Percentiles rank a stretch among this genome's conserved stretches.
These are phyloP conservation scores for Candida gorgasii DNA, from an alignment of 805 yeast species.

Conservation along the genomic window DNA sequence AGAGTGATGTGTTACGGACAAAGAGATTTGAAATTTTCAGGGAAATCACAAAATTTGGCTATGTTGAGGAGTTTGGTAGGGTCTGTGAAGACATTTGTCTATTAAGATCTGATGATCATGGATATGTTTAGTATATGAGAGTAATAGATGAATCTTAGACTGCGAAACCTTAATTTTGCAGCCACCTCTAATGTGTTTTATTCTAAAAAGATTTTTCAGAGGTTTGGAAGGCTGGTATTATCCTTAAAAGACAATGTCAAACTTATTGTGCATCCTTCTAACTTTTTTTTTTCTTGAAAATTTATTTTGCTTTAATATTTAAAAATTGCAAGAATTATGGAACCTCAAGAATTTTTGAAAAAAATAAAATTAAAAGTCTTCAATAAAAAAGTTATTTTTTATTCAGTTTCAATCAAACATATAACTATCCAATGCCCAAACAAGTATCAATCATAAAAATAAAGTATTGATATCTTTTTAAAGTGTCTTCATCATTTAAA, in stretches of 20 bases:
- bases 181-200: too few species aligned
- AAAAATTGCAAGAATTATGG: not conserved
- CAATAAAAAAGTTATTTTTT: not conserved
- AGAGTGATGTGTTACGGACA: conserved; percentile 11
- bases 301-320: not conserved
- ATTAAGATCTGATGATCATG: conserved; percentile 5
- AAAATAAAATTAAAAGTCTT: not conserved
- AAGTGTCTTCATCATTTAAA: too few species aligned
- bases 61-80: conserved; percentile 13
- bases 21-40: not conserved
- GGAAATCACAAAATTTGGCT: conserved; percentile 13
- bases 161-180: too few species aligned
- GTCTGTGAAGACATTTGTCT: conserved; percentile 9
- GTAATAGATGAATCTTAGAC: too few species aligned
- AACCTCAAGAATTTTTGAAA: not conserved
- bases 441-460: too few species aligned
- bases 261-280: too few species aligned
- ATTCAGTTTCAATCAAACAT: not conserved
- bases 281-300: not conserved
- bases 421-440: not conserved
- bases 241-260: too few species aligned
- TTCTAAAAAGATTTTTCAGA: too few species aligned
- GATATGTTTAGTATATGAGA: not conserved
- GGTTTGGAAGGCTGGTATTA: too few species aligned
- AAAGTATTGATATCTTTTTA: too few species aligned